A percentile compares a stretch with the other conserved stretches of the same genome.
These are phyloP conservation scores for Eragrostis nindensis DNA, from an alignment of 176 grass and related monocot genomes.

Conservation along the genomic window DNA sequence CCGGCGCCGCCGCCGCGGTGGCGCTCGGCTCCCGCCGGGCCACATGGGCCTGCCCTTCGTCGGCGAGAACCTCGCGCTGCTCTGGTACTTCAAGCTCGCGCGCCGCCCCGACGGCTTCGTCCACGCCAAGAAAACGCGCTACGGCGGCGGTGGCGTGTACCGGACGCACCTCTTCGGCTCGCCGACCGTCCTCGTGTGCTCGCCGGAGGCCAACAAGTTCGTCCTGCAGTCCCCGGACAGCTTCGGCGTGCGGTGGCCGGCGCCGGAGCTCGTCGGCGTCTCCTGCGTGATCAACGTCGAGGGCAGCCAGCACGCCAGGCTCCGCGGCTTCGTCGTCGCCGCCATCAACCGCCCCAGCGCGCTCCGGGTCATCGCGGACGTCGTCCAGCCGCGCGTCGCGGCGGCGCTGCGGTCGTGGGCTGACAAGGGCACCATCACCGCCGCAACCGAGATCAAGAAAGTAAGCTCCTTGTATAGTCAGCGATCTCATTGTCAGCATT, in stretches of 20 bases:
- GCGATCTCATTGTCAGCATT: no score
- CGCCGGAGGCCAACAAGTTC: constrained; percentile 49
- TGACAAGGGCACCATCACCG: constrained; percentile 38
- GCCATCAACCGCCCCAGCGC: constrained; percentile 33
- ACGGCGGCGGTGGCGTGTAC: constrained; percentile 19
- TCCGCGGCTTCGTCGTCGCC: constrained; percentile 8
- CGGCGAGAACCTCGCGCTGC: constrained; percentile 35
- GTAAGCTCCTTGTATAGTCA: constrained; percentile 2
- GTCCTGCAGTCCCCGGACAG: constrained; percentile 33
- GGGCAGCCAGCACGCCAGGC: constrained; percentile 23
- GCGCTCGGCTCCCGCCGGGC: constrained; percentile 37
- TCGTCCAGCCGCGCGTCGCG: constrained; percentile 40
- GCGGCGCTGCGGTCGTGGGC: constrained; percentile 39
- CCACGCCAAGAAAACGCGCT: not conserved
- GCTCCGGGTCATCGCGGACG: constrained; percentile 20
- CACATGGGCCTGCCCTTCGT: constrained; percentile 56
- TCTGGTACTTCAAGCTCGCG: constrained; percentile 46
- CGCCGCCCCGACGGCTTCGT: constrained; percentile 39
- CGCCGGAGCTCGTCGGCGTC: constrained; percentile 37
- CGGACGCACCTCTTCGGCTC: constrained; percentile 42
- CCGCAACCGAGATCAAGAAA: constrained; percentile 35
- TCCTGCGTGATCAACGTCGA: constrained; percentile 18
- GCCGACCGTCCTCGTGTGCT: constrained; percentile 36
- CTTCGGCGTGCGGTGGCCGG: constrained; percentile 40
- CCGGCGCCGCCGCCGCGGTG: not conserved